These are phyloP conservation scores for Dactylellina leptospora DNA, from an alignment of 2,329 filamentous ascomycete species.

Conservation along the genomic window DNA sequence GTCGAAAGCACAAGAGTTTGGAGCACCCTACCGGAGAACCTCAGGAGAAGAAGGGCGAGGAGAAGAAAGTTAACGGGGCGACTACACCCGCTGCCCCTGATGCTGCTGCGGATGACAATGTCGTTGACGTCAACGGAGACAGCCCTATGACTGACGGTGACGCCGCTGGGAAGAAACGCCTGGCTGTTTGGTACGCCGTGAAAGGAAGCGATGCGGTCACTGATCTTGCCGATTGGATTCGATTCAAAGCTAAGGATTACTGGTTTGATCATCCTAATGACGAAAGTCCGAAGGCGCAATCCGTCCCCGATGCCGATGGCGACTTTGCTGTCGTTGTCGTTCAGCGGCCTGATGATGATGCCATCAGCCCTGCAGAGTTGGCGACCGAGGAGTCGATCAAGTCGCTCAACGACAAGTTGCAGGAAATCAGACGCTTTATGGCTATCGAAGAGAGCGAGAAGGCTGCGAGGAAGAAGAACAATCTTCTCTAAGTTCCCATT, in stretches of 20 bases:
- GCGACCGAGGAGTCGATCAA: constrained; percentile 50
- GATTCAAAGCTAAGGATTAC: constrained; percentile 49
- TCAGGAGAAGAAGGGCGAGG: constrained; percentile 22
- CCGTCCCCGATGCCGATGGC: constrained; percentile 19
- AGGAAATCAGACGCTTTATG: constrained; percentile 50
- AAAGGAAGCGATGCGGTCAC: constrained; percentile 48
- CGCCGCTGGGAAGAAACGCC: constrained; percentile 23
- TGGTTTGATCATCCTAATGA: constrained; percentile 41
- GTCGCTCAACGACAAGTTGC: constrained; percentile 43
- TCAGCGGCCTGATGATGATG: constrained; percentile 32
- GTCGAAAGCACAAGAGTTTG: constrained; percentile 38
- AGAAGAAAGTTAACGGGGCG: constrained; percentile 7
- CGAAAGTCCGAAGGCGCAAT: constrained; percentile 27
- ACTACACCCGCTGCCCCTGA: not conserved
- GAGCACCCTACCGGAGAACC: constrained; percentile 37
- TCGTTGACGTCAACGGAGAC: constrained; percentile 34
- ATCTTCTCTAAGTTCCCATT: constrained; percentile 30
- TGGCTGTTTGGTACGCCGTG: constrained; percentile 41
- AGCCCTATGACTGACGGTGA: constrained; percentile 32
- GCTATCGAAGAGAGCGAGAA: constrained; percentile 52
- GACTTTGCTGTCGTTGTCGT: constrained; percentile 46
- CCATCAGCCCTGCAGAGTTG: constrained; percentile 32
- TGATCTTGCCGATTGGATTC: constrained; percentile 48
- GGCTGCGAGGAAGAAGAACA: constrained; percentile 48
- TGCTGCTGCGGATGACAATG: not conserved